Conservation (phyloP, 169 alveolate species). For the Toxoplasma gondii region DNA sequence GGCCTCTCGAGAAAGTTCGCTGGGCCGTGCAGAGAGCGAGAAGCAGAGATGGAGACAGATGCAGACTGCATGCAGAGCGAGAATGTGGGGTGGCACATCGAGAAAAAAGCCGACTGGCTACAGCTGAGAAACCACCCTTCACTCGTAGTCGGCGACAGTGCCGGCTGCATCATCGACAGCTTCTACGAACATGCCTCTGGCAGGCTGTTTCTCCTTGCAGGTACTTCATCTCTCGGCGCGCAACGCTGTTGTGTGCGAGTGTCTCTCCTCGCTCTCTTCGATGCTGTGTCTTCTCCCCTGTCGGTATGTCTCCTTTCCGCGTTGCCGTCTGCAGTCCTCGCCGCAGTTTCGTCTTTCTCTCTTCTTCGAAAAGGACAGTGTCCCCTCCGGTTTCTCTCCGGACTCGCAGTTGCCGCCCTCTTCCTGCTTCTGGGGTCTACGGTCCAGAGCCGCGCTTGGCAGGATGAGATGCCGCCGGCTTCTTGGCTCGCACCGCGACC, state of each 20-base stretch:
- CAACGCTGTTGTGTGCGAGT: neutral
- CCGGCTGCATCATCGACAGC: neutral
- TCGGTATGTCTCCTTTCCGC: no score
- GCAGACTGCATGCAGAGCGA: neutral
- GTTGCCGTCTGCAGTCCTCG: no score
- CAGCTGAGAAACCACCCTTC: neutral
- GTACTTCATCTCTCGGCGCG: neutral
- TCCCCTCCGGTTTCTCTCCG: no score
- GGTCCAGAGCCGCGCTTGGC: no score
- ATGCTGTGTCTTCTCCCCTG: no score
- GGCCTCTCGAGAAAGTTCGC: neutral
- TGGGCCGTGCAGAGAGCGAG: neutral
- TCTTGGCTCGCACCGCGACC: no score
- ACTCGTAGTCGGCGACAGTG: neutral
- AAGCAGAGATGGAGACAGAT: neutral
- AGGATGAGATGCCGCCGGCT: no score
- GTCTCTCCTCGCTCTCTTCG: no score
- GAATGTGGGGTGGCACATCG: neutral
- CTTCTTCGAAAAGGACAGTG: no score
- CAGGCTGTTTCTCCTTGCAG: neutral
- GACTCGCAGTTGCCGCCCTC: no score
- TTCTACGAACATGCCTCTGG: conserved; percentile 5
- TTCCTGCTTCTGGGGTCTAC: no score
- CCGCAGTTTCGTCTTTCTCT: no score
- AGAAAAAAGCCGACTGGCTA: neutral